Base-by-base conservation (phyloP, 805 yeast genomes). In the Spathaspora sp. region DNA sequence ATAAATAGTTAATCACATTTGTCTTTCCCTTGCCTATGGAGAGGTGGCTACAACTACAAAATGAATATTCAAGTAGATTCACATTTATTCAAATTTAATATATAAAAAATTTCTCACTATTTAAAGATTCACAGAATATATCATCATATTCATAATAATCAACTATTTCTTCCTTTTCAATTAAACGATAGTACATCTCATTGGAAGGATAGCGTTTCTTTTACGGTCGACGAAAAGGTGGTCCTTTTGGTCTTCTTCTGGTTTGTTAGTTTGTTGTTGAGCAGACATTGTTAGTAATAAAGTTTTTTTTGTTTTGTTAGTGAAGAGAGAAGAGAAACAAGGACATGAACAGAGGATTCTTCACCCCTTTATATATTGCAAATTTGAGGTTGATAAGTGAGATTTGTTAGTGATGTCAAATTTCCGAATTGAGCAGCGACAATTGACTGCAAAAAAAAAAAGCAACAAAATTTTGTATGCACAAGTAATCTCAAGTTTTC, bases 241-340 rank as follows among this genome's bases (percentile, higher is more conserved):
- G 8, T 35, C 40, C 17, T 35, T 35, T 35, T 35, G 40, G 14
- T 6, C 18, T 35, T 35, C 40, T 35, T 35, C 18, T 9, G 40
- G 11, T n/a, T 35, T 35, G 47, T 48, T 48, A 18, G 26, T 23
- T 16, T 39, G 28, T 11, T 43, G 32, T 48, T 48, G 51, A 48
- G 51, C 51, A 48, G 51, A 44, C 50, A 48, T 48, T 48, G 42
- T 17, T 10, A 29, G 14, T 43, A 40, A 5, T 38, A 14, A 9
- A 5, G n/a, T n/a, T n/a, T n/a, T n/a, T 47, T 47, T 23, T 19
- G 12, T 11, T 35, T 35, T 35, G 40, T 35, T 35, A 35, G 40
- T 35, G 18, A 14, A n/a, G 40, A 35, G 19, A 48, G 11, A 28
- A 31, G 31, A 48, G 12, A 31, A 42, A n/a, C n/a, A 48, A 29